Percentiles rank a stretch among this genome's conserved stretches.
These are phyloP conservation scores for Rosa hybrid DNA, from an alignment of 331 rosid genomes.

Conservation along the genomic window DNA sequence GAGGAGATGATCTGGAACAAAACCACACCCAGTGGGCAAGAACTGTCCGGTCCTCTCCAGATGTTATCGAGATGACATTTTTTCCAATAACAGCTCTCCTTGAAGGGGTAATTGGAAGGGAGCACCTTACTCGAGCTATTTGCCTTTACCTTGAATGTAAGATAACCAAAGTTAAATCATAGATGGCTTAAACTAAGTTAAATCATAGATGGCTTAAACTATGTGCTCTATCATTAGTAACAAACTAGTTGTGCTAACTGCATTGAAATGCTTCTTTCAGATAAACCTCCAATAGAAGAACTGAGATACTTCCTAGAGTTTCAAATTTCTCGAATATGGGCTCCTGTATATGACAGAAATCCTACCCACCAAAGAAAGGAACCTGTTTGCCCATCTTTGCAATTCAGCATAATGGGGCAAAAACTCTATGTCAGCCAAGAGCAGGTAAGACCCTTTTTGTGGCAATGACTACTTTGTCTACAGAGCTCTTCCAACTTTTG, in stretches of 20 bases:
- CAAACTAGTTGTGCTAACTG: slow-evolving; percentile 11
- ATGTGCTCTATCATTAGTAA: slow-evolving; percentile 17
- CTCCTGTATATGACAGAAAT: slow-evolving; percentile 64
- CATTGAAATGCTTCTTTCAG: slow-evolving; percentile 39
- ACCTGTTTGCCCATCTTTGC: slow-evolving; percentile 93
- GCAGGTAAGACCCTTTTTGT: slow-evolving; percentile 51
- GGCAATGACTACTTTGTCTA: slow-evolving; percentile 5
- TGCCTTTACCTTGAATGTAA: slow-evolving; percentile 87
- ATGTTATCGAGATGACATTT: slow-evolving; percentile 80
- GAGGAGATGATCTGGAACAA: slow-evolving; percentile 93
- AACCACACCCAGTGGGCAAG: slow-evolving; percentile 66
- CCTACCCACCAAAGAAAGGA: slow-evolving; percentile 89
- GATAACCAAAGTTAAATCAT: slow-evolving; percentile 25
- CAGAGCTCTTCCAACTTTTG: not conserved
- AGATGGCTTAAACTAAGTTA: slow-evolving; percentile 23
- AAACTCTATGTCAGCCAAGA: slow-evolving; percentile 89
- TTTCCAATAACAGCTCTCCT: slow-evolving; percentile 76
- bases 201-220: slow-evolving; percentile 7
- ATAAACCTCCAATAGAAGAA: slow-evolving; percentile 94
- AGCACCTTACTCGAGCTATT: slow-evolving; percentile 73
- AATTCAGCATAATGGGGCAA: slow-evolving; percentile 96
- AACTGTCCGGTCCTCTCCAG: slow-evolving; percentile 77
- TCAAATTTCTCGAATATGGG: slow-evolving; percentile 85
- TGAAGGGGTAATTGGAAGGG: slow-evolving; percentile 63
- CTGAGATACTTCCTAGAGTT: slow-evolving; percentile 89